phyloP scores from a whole-genome alignment of 495 filamentous ascomycete genomes.

The Corynascus novoguineensis region DNA sequence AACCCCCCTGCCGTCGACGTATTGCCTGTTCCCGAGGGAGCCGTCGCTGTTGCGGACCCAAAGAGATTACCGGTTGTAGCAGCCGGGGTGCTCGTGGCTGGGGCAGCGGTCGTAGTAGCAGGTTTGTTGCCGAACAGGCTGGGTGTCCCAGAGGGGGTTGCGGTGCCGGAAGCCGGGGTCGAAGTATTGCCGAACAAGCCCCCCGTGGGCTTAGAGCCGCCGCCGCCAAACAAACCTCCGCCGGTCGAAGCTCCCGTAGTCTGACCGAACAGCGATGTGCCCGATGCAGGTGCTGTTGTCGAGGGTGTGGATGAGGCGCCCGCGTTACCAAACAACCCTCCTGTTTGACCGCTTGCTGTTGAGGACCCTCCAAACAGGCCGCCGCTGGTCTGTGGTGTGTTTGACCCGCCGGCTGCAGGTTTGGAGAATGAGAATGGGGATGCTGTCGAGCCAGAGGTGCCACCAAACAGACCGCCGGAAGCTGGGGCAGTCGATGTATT shows the following conservation, averaged over 20 bases:
- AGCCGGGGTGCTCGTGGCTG: constrained; percentile 15
- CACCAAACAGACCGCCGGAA: constrained; percentile 36
- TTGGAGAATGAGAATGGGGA: constrained; percentile 35
- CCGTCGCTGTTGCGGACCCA: constrained; percentile 13
- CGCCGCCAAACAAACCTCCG: constrained; percentile 36
- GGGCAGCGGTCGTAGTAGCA: constrained; percentile 27
- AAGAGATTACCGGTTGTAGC: constrained; percentile 19
- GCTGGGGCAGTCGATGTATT: constrained; percentile 39
- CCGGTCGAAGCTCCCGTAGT: constrained; percentile 20
- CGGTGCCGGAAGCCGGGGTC: constrained; percentile 11
- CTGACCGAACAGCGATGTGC: constrained; percentile 12
- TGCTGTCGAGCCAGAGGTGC: constrained; percentile 12
- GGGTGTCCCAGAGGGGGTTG: constrained; percentile 14
- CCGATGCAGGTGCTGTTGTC: constrained; percentile 15
- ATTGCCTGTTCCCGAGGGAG: constrained; percentile 14
- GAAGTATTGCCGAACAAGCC: constrained; percentile 25
- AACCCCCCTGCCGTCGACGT: constrained; percentile 12
- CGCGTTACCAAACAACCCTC: constrained; percentile 28
- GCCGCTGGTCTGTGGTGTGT: constrained; percentile 28
- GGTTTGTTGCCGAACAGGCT: constrained; percentile 36
- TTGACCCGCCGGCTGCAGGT: constrained; percentile 24
- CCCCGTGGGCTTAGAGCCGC: constrained; percentile 12
- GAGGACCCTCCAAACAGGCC: constrained; percentile 48
- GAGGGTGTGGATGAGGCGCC: constrained; percentile 23
- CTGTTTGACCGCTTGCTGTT: constrained; percentile 30